phyloP scores from a whole-genome alignment of 192 early-diverging fungal genomes.

The Dissophora ornata region DNA sequence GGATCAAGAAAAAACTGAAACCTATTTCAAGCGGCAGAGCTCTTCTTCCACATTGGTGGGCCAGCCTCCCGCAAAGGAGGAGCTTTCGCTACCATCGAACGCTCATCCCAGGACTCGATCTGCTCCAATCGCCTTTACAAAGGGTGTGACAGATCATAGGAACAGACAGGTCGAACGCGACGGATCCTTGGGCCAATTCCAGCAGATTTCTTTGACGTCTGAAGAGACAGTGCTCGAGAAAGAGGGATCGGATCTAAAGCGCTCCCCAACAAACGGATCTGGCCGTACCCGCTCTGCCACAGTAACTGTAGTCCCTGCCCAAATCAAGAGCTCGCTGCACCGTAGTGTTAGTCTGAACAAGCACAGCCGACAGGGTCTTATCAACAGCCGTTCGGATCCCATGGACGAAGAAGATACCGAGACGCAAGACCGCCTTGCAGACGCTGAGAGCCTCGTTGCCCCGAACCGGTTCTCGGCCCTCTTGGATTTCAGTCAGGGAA shows the following conservation, averaged over 20 bases:
- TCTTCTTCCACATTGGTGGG: conserved; percentile 29
- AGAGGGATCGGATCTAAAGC: conserved; percentile 7
- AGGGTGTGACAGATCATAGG: conserved; percentile 37
- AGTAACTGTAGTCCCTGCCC: conserved; percentile 5
- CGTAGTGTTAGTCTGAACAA: conserved; percentile 48
- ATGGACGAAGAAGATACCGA: conserved; percentile 12
- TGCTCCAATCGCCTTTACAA: conserved; percentile 36
- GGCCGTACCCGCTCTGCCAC: conserved; percentile 8
- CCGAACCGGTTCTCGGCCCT: conserved; percentile 44
- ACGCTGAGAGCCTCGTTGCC: conserved; percentile 29
- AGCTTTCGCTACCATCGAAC: conserved; percentile 16
- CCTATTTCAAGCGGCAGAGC: conserved; percentile 31
- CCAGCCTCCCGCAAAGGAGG: background rate
- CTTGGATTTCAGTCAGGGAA: conserved; percentile 21
- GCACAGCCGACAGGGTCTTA: conserved; percentile 5
- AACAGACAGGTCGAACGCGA: conserved; percentile 42
- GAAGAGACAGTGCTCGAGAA: conserved; percentile 22
- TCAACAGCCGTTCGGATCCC: conserved; percentile 17
- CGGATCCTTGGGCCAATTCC: conserved; percentile 44
- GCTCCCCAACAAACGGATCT: conserved; percentile 9
- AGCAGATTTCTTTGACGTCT: conserved; percentile 45
- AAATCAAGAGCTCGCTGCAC: conserved; percentile 32
- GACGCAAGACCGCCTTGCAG: conserved; percentile 8
- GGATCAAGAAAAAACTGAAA: conserved; percentile 51
- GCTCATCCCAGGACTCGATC: conserved; percentile 40